These are phyloP conservation scores for Forsythia suspensa DNA, from an alignment of 257 asterid genomes.

Conservation along the genomic window DNA sequence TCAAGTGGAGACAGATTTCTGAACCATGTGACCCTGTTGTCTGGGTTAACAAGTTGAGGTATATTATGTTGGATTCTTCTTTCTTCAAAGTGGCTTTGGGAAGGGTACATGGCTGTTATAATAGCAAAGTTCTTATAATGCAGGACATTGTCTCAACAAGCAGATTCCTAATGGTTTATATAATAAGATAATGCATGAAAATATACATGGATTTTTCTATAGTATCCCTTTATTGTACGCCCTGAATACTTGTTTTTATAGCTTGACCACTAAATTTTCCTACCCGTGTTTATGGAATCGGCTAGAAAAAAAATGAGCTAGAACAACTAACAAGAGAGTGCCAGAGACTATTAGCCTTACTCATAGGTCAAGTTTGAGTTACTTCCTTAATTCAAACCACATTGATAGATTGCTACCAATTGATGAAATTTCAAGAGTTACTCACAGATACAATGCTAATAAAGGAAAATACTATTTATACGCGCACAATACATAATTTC, in stretches of 20 bases:
- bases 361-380: neutral
- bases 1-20: constrained; percentile 98
- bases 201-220: neutral
- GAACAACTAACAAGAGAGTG: neutral
- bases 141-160: constrained; percentile 5
- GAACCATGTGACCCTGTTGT: constrained; percentile 97
- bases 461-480: neutral
- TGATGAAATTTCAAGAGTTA: neutral
- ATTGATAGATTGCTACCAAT: neutral
- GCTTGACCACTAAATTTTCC: neutral
- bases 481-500: neutral
- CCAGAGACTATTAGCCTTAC: neutral
- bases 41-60: constrained; percentile 96
- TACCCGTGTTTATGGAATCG: neutral
- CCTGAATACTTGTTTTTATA: neutral
- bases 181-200: neutral
- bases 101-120: constrained; percentile 13
- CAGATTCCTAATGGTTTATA: neutral
- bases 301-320: neutral
- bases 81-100: neutral
- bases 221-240: neutral
- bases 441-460: neutral
- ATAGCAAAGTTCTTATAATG: constrained; percentile 11
- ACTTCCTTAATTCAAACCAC: neutral
- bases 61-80: constrained; percentile 21